A percentile compares a stretch with the other conserved stretches of the same genome.
phyloP scores from a whole-genome alignment of 2,329 filamentous ascomycete genomes.

The Penicillium hordei region DNA sequence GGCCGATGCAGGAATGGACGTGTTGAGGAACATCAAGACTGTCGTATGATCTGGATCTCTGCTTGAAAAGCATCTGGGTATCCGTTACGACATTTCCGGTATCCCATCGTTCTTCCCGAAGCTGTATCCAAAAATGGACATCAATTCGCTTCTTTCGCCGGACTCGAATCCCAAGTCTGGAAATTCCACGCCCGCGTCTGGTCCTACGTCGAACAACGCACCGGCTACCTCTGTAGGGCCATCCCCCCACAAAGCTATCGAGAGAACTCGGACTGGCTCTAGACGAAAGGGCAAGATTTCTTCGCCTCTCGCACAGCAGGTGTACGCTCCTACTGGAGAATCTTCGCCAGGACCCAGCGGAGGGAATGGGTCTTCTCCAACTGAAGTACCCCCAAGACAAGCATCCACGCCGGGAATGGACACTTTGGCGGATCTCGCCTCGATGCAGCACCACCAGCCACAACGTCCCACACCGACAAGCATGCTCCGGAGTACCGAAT shows the following conservation, averaged over 20 bases:
- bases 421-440: constrained; percentile 49
- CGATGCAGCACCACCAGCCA: constrained; percentile 49
- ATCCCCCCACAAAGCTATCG: constrained; percentile 39
- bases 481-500: constrained; percentile 40
- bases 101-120: constrained; percentile 9
- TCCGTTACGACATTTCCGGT: constrained; percentile 11
- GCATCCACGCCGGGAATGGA: constrained; percentile 51
- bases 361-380: constrained; percentile 38
- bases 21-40: constrained; percentile 33
- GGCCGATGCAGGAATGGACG: constrained; percentile 38
- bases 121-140: constrained; percentile 42
- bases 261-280: constrained; percentile 37
- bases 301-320: constrained; percentile 46
- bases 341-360: constrained; percentile 35
- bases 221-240: constrained; percentile 25
- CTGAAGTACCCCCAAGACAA: constrained; percentile 39
- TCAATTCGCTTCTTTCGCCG: constrained; percentile 49
- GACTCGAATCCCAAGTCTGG: constrained; percentile 42
- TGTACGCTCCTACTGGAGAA: constrained; percentile 41
- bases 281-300: constrained; percentile 38
- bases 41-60: constrained; percentile 31
- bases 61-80: constrained; percentile 21
- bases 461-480: constrained; percentile 40
- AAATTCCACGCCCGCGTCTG: constrained; percentile 33
- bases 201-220: constrained; percentile 30